Evolutionary conservation across 2,329 filamentous ascomycete genomes (phyloP).

Genomic region (Plenodomus tracheiphilus): DNA sequence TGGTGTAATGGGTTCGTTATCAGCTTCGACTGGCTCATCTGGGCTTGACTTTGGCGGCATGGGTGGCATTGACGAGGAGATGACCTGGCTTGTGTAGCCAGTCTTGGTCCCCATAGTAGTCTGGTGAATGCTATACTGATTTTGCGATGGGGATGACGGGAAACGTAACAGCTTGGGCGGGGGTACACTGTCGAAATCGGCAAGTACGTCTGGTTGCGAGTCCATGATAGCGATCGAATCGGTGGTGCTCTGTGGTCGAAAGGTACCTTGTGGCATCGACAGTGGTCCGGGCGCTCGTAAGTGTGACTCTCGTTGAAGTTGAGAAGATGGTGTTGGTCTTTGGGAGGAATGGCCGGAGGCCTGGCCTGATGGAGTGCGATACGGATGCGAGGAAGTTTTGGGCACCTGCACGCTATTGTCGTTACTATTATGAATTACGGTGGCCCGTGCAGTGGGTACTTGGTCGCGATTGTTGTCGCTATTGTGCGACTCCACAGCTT

Average conservation of each 20-base stretch:
- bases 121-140: slow-evolving; percentile 43
- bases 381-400: slow-evolving; percentile 43
- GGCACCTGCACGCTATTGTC: slow-evolving; percentile 39
- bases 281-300: slow-evolving; percentile 21
- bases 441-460: slow-evolving; percentile 16
- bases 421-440: slow-evolving; percentile 15
- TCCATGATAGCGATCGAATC: slow-evolving; percentile 50
- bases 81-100: slow-evolving; percentile 35
- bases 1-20: slow-evolving; percentile 16
- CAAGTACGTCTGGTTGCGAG: slow-evolving; percentile 47
- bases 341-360: slow-evolving; percentile 21
- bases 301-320: slow-evolving; percentile 24
- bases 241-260: slow-evolving; percentile 30
- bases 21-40: slow-evolving; percentile 12
- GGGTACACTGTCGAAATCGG: slow-evolving; percentile 27
- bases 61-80: slow-evolving; percentile 36
- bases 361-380: slow-evolving; percentile 27
- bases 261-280: slow-evolving; percentile 10
- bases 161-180: slow-evolving; percentile 34
- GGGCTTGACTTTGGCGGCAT: slow-evolving; percentile 32
- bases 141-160: slow-evolving; percentile 43
- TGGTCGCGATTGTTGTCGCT: slow-evolving; percentile 30
- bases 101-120: slow-evolving; percentile 37
- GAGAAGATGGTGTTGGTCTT: slow-evolving; percentile 21
- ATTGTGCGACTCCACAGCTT: slow-evolving; percentile 12